A percentile compares a stretch with the other conserved stretches of the same genome.
These are phyloP conservation scores for Penicillium pancosmium DNA, from an alignment of 495 filamentous ascomycete species.

Conservation along the genomic window DNA sequence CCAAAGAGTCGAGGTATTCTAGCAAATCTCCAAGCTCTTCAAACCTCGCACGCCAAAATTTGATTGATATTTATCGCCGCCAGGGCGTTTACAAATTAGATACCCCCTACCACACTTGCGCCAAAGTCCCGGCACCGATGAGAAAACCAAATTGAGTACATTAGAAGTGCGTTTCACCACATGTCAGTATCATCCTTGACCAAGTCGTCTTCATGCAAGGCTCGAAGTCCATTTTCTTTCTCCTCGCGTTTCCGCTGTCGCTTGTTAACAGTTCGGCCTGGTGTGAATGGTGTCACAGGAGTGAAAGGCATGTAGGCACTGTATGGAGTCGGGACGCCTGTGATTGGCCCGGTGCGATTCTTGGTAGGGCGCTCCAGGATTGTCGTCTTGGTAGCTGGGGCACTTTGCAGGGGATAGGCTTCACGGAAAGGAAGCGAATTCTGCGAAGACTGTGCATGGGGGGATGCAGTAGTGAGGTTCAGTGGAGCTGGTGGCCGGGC, in stretches of 20 bases:
- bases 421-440: conserved; percentile 59
- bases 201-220: conserved; percentile 49
- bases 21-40: neutral
- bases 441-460: conserved; percentile 24
- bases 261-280: conserved; percentile 70
- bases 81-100: neutral
- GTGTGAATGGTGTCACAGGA: conserved; percentile 85
- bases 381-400: conserved; percentile 72
- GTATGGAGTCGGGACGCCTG: conserved; percentile 80
- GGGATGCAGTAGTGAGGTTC: conserved; percentile 34
- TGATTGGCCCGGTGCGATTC: conserved; percentile 62
- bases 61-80: neutral
- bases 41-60: neutral
- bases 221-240: conserved; percentile 40
- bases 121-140: neutral
- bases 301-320: conserved; percentile 91
- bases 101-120: neutral
- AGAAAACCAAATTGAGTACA: neutral
- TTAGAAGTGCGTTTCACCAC: conserved; percentile 41
- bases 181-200: conserved; percentile 59
- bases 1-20: too few species aligned
- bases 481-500: conserved; percentile 39
- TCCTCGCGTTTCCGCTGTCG: conserved; percentile 67
- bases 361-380: conserved; percentile 69
- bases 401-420: conserved; percentile 55